Percentiles rank a stretch among this genome's conserved stretches.
Evolutionary conservation across 2,329 filamentous ascomycete species (phyloP).

Genomic region (Botrytis cinerea): DNA sequence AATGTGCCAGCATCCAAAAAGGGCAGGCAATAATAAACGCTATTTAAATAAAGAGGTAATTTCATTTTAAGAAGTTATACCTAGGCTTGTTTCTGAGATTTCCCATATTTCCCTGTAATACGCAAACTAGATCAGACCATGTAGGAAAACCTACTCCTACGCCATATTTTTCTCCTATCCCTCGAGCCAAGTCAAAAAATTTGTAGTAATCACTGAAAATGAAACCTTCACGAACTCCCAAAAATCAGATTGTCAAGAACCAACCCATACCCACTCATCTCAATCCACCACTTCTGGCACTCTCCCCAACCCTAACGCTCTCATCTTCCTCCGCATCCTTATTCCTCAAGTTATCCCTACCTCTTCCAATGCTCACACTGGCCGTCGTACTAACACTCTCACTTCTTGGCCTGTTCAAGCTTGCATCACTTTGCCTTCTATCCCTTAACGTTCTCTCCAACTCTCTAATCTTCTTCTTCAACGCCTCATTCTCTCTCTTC

Average conservation of each 20-base stretch:
- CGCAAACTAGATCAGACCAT: background rate
- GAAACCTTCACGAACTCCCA: slow-evolving; percentile 2
- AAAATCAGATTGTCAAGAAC: background rate
- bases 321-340: slow-evolving; percentile 52
- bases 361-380: slow-evolving; percentile 45
- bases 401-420: slow-evolving; percentile 47
- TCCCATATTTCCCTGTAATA: background rate
- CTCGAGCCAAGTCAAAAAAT: background rate
- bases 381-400: slow-evolving; percentile 57
- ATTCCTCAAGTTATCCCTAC: slow-evolving; percentile 48
- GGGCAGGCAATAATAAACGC: background rate
- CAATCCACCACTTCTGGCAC: slow-evolving; percentile 52
- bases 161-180: slow-evolving; percentile 13
- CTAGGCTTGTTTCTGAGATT: background rate
- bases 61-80: background rate
- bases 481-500: slow-evolving; percentile 63
- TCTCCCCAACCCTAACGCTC: slow-evolving; percentile 62
- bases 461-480: slow-evolving; percentile 63
- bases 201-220: slow-evolving; percentile 3
- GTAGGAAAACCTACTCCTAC: background rate
- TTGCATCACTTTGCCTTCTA: slow-evolving; percentile 45
- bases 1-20: background rate
- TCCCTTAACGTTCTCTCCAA: slow-evolving; percentile 55
- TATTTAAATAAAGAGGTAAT: background rate
- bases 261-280: slow-evolving; percentile 21